Evolutionary conservation across 2,329 filamentous ascomycete genomes (phyloP), one percentile per base, ranked within the genome.

Genomic region (Cytospora mali): DNA sequence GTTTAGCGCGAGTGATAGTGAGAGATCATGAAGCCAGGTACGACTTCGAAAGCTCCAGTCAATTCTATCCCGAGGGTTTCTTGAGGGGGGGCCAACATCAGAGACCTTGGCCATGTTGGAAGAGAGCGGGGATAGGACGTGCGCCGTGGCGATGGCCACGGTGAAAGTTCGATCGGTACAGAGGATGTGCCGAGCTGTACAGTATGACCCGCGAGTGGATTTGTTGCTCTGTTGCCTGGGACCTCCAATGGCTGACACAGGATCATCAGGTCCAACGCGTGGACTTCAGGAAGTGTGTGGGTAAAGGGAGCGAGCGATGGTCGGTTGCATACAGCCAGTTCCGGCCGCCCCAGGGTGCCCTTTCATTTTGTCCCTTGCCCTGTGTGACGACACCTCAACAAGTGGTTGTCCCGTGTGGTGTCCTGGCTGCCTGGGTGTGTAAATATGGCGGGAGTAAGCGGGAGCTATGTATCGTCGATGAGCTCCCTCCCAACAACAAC

Each of bases 131-230:
- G 42, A 46, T 46, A 23, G n/a, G n/a, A n/a, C 21, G n/a, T 7
- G 42, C 42, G 42, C n/a, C n/a, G 25, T 60, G 57, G 57, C 35
- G 50, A 53, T 42, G 35, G 21, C 21, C n/a, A 46, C n/a, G 42
- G 23, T 46, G n/a, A 23, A 21, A 46, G 27, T 29, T 7, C 6
- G n/a, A 33, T 21, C 48, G n/a, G n/a, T n/a, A n/a, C n/a, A n/a
- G n/a, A n/a, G n/a, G n/a, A n/a, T n/a, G 53, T 48, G 29, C 46
- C 42, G 29, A 50, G 21, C 7, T 27, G 55, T 60, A 46, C 42
- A 23, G 39, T 46, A 31, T 48, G 50, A 59, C 49, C 50, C 35
- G 57, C 35, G 27, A 29, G n/a, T 48, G 50, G 46, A 28, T 39
- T 48, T 23, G 33, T 10, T 27, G 29, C 29, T 28, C 33, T 31